Evolutionary conservation across 108 stramenopile genomes (phyloP).

Genomic region (Cyclotella atomus): DNA sequence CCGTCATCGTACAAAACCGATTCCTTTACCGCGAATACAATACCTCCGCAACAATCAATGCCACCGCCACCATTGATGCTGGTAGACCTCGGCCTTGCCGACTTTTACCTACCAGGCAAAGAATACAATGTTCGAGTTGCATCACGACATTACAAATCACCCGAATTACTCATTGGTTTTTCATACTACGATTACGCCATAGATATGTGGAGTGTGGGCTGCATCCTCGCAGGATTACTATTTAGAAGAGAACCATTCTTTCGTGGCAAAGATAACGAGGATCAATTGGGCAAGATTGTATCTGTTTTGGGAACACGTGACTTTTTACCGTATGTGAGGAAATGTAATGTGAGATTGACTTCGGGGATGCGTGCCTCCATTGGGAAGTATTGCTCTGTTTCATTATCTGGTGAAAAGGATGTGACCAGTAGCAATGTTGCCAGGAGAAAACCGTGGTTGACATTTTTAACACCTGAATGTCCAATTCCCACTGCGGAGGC

Average conservation of each 20-base stretch:
- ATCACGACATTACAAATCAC: slow-evolving; percentile 91
- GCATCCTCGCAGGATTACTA: slow-evolving; percentile 80
- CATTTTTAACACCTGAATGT: slow-evolving; percentile 34
- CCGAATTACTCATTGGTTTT: slow-evolving; percentile 87
- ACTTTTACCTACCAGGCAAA: slow-evolving; percentile 89
- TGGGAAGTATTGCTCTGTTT: slow-evolving; percentile 39
- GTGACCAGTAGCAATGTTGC: slow-evolving; percentile 23
- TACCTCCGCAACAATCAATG: not conserved
- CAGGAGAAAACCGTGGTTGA: slow-evolving; percentile 44
- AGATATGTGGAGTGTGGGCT: slow-evolving; percentile 90
- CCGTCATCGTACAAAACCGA: slow-evolving; percentile 10
- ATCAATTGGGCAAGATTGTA: slow-evolving; percentile 83
- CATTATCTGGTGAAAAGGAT: slow-evolving; percentile 19
- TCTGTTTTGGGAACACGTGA: slow-evolving; percentile 76
- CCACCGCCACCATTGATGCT: slow-evolving; percentile 72
- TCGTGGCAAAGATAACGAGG: slow-evolving; percentile 81
- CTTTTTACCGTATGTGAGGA: slow-evolving; percentile 61
- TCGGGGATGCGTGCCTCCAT: slow-evolving; percentile 43
- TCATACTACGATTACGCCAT: slow-evolving; percentile 81
- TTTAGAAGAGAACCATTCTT: slow-evolving; percentile 86
- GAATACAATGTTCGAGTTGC: slow-evolving; percentile 91
- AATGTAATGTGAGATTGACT: slow-evolving; percentile 52
- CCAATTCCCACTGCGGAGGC: slow-evolving; percentile 62
- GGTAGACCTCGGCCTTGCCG: slow-evolving; percentile 92
- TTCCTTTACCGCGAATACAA: not conserved